These are phyloP conservation scores for Thelonectria olida DNA, from an alignment of 2,329 filamentous ascomycete genomes.

Conservation along the genomic window DNA sequence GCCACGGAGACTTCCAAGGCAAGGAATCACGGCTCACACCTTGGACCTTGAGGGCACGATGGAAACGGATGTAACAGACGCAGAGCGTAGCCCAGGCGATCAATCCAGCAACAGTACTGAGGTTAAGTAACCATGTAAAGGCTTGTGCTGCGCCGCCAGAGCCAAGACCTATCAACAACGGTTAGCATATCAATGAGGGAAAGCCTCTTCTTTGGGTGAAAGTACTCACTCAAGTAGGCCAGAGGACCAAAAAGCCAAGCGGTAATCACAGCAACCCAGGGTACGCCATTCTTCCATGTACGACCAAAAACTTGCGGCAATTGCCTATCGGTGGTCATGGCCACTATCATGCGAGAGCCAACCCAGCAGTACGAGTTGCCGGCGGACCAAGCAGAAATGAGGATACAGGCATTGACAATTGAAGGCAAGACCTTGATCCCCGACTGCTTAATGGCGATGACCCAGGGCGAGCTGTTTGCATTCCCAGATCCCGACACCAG, in stretches of 20 bases:
- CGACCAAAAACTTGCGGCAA: conserved; percentile 69
- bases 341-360: conserved; percentile 75
- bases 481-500: conserved; percentile 54
- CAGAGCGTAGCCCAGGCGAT: conserved; percentile 69
- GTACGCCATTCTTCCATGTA: conserved; percentile 70
- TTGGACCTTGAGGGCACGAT: conserved; percentile 58
- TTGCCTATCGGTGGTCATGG: conserved; percentile 72
- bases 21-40: conserved; percentile 60
- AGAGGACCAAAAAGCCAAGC: conserved; percentile 71
- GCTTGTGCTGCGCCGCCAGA: conserved; percentile 65
- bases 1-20: conserved; percentile 61
- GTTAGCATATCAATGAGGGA: not conserved
- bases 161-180: conserved; percentile 26
- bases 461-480: conserved; percentile 68
- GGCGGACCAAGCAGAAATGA: conserved; percentile 72
- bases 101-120: conserved; percentile 70
- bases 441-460: conserved; percentile 74
- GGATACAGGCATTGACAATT: conserved; percentile 73
- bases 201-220: conserved; percentile 18
- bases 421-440: conserved; percentile 71
- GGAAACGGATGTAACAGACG: conserved; percentile 68
- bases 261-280: conserved; percentile 61
- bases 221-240: conserved; percentile 73
- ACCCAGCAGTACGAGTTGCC: conserved; percentile 62
- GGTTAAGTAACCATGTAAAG: conserved; percentile 77